A percentile compares a stretch with the other conserved stretches of the same genome.
Evolutionary conservation across 371 early-diverging fungal species (phyloP).

Genomic region (Mucor indicus): DNA sequence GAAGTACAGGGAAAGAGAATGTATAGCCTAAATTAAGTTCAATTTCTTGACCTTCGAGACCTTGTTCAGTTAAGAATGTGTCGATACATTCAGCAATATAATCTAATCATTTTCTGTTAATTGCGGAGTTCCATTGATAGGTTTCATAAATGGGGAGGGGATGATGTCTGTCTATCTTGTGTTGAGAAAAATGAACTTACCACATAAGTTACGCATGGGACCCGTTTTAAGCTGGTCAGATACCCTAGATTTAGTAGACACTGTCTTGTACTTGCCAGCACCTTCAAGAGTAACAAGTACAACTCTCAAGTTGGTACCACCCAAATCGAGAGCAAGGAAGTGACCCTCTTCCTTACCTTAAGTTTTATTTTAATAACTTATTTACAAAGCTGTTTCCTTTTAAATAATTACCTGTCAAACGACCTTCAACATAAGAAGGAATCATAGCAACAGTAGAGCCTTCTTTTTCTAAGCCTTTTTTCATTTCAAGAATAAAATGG

Average conservation of each 20-base stretch:
- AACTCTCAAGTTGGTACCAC: slow-evolving; percentile 93
- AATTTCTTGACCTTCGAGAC: slow-evolving; percentile 25
- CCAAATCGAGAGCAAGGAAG: slow-evolving; percentile 91
- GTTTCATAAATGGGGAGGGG: slow-evolving; percentile 10
- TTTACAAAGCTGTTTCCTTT: no score
- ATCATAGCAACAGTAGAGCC: slow-evolving; percentile 76
- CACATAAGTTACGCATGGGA: slow-evolving; percentile 49
- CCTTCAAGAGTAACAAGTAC: slow-evolving; percentile 84
- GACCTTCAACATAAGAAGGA: slow-evolving; percentile 68
- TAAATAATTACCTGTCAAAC: slow-evolving; percentile 36
- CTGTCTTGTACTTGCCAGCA: slow-evolving; percentile 59
- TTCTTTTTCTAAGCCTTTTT: slow-evolving; percentile 64
- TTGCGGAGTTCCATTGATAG: slow-evolving; percentile 9
- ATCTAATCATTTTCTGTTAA: slow-evolving; percentile 28
- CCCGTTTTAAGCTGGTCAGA: slow-evolving; percentile 77
- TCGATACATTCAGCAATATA: slow-evolving; percentile 84
- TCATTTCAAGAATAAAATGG: slow-evolving; percentile 72
- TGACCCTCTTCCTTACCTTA: slow-evolving; percentile 71
- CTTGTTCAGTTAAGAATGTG: slow-evolving; percentile 70
- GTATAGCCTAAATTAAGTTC: slow-evolving; percentile 86
- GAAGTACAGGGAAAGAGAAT: slow-evolving; percentile 91
- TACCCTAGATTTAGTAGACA: slow-evolving; percentile 78
- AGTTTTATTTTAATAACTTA: no score
- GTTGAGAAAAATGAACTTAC: slow-evolving; percentile 17
- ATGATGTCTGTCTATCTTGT: background rate